A percentile compares a stretch with the other conserved stretches of the same genome.
phyloP scores from a whole-genome alignment of 1,139 yeast species.

The Lodderomyces margitis region DNA sequence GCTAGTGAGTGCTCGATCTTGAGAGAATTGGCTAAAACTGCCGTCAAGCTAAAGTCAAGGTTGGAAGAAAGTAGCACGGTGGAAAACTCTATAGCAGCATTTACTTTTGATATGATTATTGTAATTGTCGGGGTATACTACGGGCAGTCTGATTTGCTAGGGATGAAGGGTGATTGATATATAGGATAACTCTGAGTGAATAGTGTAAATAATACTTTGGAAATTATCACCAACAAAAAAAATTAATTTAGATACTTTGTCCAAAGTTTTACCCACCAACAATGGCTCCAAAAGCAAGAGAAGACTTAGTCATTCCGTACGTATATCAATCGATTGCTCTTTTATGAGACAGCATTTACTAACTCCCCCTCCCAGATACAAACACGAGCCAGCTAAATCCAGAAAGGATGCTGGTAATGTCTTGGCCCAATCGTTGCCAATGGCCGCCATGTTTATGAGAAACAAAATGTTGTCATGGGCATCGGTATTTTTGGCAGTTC shows the following conservation, averaged over 20 bases:
- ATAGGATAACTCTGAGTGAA: too few relatives aligned
- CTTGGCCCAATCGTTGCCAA: slow-evolving; percentile 61
- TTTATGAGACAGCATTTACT: slow-evolving; percentile 4
- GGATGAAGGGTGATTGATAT: neutral
- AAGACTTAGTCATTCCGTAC: slow-evolving; percentile 40
- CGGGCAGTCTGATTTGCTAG: slow-evolving; percentile 35
- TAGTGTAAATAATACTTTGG: too few relatives aligned
- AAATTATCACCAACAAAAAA: neutral
- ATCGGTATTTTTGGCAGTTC: slow-evolving; percentile 51
- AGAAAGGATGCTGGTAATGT: slow-evolving; percentile 41
- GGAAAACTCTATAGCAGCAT: slow-evolving; percentile 13
- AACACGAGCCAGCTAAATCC: slow-evolving; percentile 50
- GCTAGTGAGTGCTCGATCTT: slow-evolving; percentile 34
- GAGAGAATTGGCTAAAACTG: slow-evolving; percentile 42
- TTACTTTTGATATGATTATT: slow-evolving; percentile 33
- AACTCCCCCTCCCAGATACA: slow-evolving; percentile 31
- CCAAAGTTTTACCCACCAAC: slow-evolving; percentile 3
- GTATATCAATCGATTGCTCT: slow-evolving; percentile 14
- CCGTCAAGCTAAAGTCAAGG: slow-evolving; percentile 25
- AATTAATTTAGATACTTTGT: neutral
- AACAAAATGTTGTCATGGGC: slow-evolving; percentile 59
- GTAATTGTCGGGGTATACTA: slow-evolving; percentile 34
- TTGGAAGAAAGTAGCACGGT: slow-evolving; percentile 12
- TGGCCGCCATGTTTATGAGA: slow-evolving; percentile 63
- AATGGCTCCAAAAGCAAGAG: slow-evolving; percentile 35